Percentiles rank a stretch among this genome's conserved stretches.
These are phyloP conservation scores for Penicillium sumatraense DNA, from an alignment of 2,329 filamentous ascomycete species.

Conservation along the genomic window DNA sequence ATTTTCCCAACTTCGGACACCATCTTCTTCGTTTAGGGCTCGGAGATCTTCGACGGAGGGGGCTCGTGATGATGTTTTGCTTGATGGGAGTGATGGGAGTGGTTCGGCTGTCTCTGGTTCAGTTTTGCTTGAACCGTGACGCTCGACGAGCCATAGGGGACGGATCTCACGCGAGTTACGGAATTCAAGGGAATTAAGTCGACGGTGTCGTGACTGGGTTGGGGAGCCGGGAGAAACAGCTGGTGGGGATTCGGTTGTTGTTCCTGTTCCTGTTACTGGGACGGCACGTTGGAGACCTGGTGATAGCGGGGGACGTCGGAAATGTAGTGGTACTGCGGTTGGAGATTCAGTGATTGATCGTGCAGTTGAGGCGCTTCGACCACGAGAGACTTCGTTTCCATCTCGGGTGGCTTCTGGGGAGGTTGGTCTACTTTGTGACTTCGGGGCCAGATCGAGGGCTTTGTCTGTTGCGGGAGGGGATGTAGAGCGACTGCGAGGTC, in stretches of 20 bases:
- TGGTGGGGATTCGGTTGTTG: constrained; percentile 34
- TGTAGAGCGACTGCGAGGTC: constrained; percentile 40
- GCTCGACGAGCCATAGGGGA: constrained; percentile 81
- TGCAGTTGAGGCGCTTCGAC: constrained; percentile 36
- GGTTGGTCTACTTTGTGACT: constrained; percentile 40
- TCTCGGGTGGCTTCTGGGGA: constrained; percentile 32
- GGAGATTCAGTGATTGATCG: constrained; percentile 46
- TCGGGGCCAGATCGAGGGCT: constrained; percentile 31
- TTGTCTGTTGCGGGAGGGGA: constrained; percentile 37
- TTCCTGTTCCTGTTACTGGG: constrained; percentile 26
- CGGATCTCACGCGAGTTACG: constrained; percentile 68
- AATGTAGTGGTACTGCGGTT: constrained; percentile 61
- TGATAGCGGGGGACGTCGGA: constrained; percentile 56
- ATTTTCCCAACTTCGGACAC: constrained; percentile 35
- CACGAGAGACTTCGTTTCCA: constrained; percentile 18
- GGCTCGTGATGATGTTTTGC: constrained; percentile 53
- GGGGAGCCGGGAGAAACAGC: constrained; percentile 49
- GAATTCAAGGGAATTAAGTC: constrained; percentile 58
- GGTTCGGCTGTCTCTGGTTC: constrained; percentile 46
- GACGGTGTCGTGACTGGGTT: constrained; percentile 48
- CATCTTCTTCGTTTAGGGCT: constrained; percentile 32
- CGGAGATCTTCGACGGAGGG: constrained; percentile 51
- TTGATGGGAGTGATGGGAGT: constrained; percentile 57
- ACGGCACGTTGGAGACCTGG: constrained; percentile 49
- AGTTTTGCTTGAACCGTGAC: constrained; percentile 51